Percentiles rank a stretch among this genome's conserved stretches.
phyloP scores from a whole-genome alignment of 2,329 filamentous ascomycete genomes.

The Alternaria metachromatica region DNA sequence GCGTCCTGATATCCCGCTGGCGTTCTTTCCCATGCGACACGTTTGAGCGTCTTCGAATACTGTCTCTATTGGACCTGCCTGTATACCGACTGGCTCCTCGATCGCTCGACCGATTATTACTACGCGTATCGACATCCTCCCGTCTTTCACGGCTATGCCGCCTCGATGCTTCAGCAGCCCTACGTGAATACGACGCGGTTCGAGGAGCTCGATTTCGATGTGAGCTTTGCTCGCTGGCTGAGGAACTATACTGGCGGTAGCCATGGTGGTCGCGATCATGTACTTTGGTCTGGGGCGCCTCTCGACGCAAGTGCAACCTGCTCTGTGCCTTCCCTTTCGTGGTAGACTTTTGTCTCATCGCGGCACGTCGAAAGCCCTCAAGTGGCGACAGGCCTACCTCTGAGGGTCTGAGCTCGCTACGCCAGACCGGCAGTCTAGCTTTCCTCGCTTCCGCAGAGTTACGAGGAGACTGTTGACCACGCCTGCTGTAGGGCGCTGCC shows the following conservation, averaged over 20 bases:
- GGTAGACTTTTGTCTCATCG: not conserved
- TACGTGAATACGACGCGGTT: not conserved
- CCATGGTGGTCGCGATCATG: not conserved
- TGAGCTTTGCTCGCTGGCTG: not conserved
- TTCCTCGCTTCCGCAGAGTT: not conserved
- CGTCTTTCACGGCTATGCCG: not conserved
- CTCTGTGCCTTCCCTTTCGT: not conserved
- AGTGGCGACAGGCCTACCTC: not conserved
- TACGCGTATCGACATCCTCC: not conserved
- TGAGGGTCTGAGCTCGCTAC: not conserved
- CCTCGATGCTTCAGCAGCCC: not conserved
- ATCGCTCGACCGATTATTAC: not conserved
- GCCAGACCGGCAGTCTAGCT: not conserved
- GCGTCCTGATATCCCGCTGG: not conserved
- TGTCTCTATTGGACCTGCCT: not conserved
- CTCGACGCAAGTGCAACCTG: not conserved
- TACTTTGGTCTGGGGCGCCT: not conserved
- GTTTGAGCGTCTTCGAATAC: not conserved
- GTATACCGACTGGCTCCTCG: not conserved
- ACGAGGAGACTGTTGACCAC: not conserved
- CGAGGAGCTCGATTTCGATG: not conserved
- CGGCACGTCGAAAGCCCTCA: not conserved
- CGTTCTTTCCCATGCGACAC: not conserved
- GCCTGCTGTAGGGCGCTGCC: not conserved
- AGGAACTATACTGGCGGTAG: not conserved